Conservation (phyloP, 768 basidiomycete species). For the Mycena metata region DNA sequence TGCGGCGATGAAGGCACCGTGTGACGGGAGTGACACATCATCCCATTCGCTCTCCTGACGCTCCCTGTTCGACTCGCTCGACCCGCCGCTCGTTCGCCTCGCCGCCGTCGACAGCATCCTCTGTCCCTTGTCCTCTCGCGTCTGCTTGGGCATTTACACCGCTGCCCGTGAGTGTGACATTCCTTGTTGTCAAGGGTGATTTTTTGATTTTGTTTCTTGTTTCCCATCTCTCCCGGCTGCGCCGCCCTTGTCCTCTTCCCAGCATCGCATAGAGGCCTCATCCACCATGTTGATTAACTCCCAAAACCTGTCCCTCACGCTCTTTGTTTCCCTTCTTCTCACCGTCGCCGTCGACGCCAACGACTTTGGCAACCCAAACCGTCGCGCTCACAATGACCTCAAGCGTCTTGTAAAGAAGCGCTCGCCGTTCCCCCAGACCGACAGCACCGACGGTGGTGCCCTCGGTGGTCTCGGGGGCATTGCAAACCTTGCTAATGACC, state of each 20-base stretch:
- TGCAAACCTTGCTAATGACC: constrained; percentile 44
- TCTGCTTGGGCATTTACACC: constrained; percentile 3
- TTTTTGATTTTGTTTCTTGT: constrained; percentile 35
- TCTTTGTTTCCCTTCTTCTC: constrained; percentile 73
- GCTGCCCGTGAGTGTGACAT: constrained; percentile 28
- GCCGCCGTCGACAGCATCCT: not conserved
- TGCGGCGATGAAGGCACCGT: not conserved
- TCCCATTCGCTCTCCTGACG: not conserved
- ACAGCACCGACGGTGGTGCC: too few relatives aligned
- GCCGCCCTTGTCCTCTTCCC: constrained; percentile 28
- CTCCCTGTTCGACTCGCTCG: not conserved
- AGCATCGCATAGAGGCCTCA: constrained; percentile 24
- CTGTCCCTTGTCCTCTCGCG: not conserved
- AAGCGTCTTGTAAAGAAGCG: constrained; percentile 82
- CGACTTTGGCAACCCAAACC: constrained; percentile 53
- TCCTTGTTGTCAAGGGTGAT: constrained; percentile 23
- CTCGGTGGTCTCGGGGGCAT: constrained; percentile 30
- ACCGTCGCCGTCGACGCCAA: constrained; percentile 66
- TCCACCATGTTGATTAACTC: constrained; percentile 63
- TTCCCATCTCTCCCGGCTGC: constrained; percentile 39
- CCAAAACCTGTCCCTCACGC: constrained; percentile 66
- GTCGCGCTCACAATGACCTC: constrained; percentile 68
- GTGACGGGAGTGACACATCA: not conserved
- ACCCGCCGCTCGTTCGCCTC: constrained; percentile 19
- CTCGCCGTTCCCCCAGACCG: constrained; percentile 47